These are phyloP conservation scores for Backusella tuberculispora DNA, from an alignment of 192 early-diverging fungal genomes.

Conservation along the genomic window DNA sequence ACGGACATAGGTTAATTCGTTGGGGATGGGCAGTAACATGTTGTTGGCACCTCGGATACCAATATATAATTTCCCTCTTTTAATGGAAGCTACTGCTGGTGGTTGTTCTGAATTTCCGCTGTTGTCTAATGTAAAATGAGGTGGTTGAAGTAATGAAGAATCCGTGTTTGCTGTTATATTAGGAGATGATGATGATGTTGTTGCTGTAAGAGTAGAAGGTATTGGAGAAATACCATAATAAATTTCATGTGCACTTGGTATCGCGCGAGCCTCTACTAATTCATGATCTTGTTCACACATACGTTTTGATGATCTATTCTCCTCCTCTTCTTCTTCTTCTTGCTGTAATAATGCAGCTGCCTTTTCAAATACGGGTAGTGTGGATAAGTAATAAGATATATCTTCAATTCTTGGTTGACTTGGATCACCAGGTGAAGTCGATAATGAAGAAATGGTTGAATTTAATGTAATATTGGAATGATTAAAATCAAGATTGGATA, in stretches of 20 bases:
- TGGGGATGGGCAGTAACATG: slow-evolving; percentile 25
- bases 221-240: not conserved
- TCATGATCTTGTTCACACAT: not conserved
- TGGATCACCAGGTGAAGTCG: not conserved
- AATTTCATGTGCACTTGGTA: slow-evolving; percentile 20
- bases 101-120: not conserved
- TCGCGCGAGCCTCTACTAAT: not conserved
- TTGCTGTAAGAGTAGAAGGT: not conserved
- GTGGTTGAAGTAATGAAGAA: not conserved
- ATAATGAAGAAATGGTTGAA: not conserved
- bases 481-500: not conserved
- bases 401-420: slow-evolving; percentile 6
- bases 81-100: not conserved
- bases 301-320: not conserved
- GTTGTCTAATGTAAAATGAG: too few relatives aligned
- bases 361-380: not conserved
- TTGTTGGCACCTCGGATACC: slow-evolving; percentile 20
- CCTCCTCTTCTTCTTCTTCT: not conserved
- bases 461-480: not conserved
- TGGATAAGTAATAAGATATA: slow-evolving; percentile 8
- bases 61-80: slow-evolving; percentile 26
- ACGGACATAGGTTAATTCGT: slow-evolving; percentile 32
- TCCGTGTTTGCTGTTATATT: not conserved
- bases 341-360: not conserved
- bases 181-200: not conserved